phyloP scores from a whole-genome alignment of 106 monocot species.

The Chionographis japonica region DNA sequence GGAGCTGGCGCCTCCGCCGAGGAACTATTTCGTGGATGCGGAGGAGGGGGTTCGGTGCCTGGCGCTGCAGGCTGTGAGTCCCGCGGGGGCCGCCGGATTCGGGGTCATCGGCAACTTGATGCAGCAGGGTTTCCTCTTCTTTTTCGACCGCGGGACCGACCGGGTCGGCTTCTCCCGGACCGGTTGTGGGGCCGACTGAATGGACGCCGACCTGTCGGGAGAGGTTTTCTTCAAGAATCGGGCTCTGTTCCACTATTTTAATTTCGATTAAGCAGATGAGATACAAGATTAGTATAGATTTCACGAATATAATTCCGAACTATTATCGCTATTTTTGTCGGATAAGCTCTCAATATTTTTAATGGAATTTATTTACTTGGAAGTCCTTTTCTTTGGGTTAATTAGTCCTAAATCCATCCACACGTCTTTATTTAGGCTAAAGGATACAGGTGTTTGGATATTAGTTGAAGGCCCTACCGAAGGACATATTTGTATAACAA shows the following conservation, averaged over 20 bases:
- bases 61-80: slow-evolving; percentile 31
- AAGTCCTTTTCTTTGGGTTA: no score
- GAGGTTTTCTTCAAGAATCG: neutral
- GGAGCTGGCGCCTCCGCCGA: slow-evolving; percentile 32
- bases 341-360: no score
- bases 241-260: neutral
- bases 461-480: no score
- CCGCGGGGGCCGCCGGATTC: slow-evolving; percentile 2
- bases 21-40: slow-evolving; percentile 43
- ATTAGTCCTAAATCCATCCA: no score
- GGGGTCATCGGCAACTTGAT: slow-evolving; percentile 48
- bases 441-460: no score
- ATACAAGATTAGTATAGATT: no score
- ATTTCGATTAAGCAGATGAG: no score
- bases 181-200: slow-evolving; percentile 16
- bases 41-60: slow-evolving; percentile 37
- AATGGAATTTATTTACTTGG: no score
- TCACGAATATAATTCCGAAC: no score
- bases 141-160: slow-evolving; percentile 28
- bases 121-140: slow-evolving; percentile 47
- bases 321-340: no score
- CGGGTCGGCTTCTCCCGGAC: slow-evolving; percentile 38
- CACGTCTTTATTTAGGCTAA: no score
- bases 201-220: neutral
- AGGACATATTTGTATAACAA: no score